These are phyloP conservation scores for Haplographium delicatum DNA, from an alignment of 495 filamentous ascomycete genomes.

Conservation along the genomic window DNA sequence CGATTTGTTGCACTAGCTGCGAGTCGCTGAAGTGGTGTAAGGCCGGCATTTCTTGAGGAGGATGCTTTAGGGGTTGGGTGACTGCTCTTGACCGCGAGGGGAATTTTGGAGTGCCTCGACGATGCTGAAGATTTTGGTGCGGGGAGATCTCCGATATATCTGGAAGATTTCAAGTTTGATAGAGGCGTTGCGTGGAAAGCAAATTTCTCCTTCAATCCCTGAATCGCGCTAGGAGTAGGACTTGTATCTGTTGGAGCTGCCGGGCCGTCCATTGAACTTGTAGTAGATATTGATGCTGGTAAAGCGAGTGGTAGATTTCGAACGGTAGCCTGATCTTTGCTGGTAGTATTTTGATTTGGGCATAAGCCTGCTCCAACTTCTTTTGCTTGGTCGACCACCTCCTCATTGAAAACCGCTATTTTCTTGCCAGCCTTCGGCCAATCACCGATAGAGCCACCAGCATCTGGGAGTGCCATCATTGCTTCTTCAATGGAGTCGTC, in stretches of 20 bases:
- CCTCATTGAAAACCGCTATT: constrained; percentile 13
- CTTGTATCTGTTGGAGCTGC: constrained; percentile 12
- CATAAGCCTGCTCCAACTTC: not conserved
- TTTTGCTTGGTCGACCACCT: not conserved
- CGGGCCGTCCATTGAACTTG: constrained; percentile 19
- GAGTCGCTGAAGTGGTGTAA: constrained; percentile 24
- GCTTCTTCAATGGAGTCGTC: constrained; percentile 62
- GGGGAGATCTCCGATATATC: not conserved
- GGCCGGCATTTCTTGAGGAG: not conserved
- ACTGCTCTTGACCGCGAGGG: constrained; percentile 19
- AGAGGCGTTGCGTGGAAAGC: constrained; percentile 6
- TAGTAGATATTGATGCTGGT: constrained; percentile 9
- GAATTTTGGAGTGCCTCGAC: constrained; percentile 18
- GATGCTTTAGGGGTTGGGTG: not conserved
- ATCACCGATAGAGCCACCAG: constrained; percentile 11
- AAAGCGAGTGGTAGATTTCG: constrained; percentile 13
- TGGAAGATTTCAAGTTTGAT: constrained; percentile 4
- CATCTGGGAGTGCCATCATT: constrained; percentile 19
- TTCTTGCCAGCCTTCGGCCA: not conserved
- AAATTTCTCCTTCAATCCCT: constrained; percentile 16
- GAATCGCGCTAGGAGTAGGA: not conserved
- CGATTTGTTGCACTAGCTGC: constrained; percentile 16
- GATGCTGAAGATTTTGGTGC: constrained; percentile 15
- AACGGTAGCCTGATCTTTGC: not conserved
- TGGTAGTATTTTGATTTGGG: not conserved